Percentiles rank a stretch among this genome's conserved stretches.
Conservation (phyloP, 2,329 filamentous ascomycete genomes). For the Ophidiomyces ophidiicola region DNA sequence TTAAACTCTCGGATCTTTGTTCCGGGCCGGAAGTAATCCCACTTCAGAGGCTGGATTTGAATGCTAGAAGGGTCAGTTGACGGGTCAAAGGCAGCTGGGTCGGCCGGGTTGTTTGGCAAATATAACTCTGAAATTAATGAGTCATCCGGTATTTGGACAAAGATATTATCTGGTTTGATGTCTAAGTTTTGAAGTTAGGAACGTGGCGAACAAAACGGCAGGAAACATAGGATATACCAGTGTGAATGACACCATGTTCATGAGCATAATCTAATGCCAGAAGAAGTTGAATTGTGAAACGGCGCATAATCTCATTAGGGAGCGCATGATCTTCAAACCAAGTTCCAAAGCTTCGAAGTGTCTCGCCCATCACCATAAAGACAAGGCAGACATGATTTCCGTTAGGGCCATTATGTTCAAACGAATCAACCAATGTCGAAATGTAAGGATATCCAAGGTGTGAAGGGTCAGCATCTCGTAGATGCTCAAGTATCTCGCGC, state of each 20-base stretch:
- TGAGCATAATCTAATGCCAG: slow-evolving; percentile 9
- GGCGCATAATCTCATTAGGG: slow-evolving; percentile 8
- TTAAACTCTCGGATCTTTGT: slow-evolving; percentile 12
- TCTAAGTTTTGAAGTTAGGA: slow-evolving; percentile 12
- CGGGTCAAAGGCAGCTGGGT: slow-evolving; percentile 9
- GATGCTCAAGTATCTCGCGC: slow-evolving; percentile 9
- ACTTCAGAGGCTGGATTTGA: slow-evolving; percentile 8
- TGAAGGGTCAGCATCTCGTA: slow-evolving; percentile 3
- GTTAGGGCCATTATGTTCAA: slow-evolving; percentile 19
- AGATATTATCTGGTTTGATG: slow-evolving; percentile 21
- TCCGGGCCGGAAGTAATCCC: slow-evolving; percentile 10
- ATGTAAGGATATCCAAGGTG: slow-evolving; percentile 10
- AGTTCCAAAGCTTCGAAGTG: slow-evolving; percentile 14
- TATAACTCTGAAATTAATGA: slow-evolving; percentile 13
- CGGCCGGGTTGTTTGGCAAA: slow-evolving; percentile 7
- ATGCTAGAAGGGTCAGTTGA: slow-evolving; percentile 7
- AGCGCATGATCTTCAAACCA: slow-evolving; percentile 10
- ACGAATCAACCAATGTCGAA: slow-evolving; percentile 10
- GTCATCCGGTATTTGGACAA: slow-evolving; percentile 15
- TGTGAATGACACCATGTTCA: slow-evolving; percentile 10
- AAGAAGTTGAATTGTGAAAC: slow-evolving; percentile 12
- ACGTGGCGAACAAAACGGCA: not conserved
- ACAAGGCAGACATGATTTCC: slow-evolving; percentile 19
- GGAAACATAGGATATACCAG: not conserved
- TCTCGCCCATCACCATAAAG: slow-evolving; percentile 17